phyloP scores from a whole-genome alignment of 2,329 filamentous ascomycete species.

The Ustilaginoidea virens region DNA sequence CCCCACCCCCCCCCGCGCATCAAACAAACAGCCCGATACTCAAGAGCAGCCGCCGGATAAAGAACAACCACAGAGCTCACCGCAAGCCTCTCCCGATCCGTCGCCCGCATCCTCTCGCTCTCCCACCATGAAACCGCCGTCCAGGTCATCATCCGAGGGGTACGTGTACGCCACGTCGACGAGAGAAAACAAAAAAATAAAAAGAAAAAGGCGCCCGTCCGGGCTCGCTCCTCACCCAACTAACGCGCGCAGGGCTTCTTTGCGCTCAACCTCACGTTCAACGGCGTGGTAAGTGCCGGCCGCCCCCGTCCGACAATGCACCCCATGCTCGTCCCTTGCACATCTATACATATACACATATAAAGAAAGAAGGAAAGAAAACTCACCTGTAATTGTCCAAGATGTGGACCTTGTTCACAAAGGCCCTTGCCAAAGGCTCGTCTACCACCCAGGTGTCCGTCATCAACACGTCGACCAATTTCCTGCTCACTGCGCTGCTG shows the following conservation, averaged over 20 bases:
- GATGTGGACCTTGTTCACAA: constrained; percentile 77
- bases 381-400: too few relatives aligned
- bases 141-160: constrained; percentile 32
- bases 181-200: too few relatives aligned
- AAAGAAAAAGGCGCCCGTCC: not conserved
- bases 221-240: too few relatives aligned
- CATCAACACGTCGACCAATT: constrained; percentile 71
- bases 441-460: constrained; percentile 70
- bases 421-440: constrained; percentile 55
- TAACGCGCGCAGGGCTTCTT: constrained; percentile 48
- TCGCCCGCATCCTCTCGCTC: constrained; percentile 30
- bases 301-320: too few relatives aligned
- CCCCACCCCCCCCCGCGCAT: not conserved
- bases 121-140: constrained; percentile 23
- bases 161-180: constrained; percentile 21
- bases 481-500: constrained; percentile 60
- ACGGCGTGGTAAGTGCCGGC: constrained; percentile 41
- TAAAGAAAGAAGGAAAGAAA: too few relatives aligned
- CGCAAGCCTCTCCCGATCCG: constrained; percentile 25
- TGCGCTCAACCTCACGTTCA: constrained; percentile 57
- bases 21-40: not conserved
- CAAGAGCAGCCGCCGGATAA: too few relatives aligned
- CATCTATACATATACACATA: too few relatives aligned
- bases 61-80: constrained; percentile 43
- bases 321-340: too few relatives aligned